phyloP scores from a whole-genome alignment of 2,329 filamentous ascomycete species.

The Colletotrichum destructivum region DNA sequence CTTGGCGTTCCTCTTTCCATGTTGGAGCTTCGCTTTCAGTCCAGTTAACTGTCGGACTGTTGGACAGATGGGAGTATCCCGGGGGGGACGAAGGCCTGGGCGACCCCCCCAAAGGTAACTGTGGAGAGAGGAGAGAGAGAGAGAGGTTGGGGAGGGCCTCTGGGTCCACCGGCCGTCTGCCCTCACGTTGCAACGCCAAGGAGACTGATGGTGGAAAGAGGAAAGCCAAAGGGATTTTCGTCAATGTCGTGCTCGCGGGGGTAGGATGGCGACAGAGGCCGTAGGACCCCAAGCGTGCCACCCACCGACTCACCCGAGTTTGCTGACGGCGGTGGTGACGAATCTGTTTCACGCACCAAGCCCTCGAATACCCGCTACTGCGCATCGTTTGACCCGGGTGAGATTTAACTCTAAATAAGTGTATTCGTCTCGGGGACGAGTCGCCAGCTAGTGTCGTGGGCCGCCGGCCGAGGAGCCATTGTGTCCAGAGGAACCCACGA shows the following conservation, averaged over 20 bases:
- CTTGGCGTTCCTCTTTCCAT: slow-evolving; percentile 18
- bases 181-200: slow-evolving; percentile 33
- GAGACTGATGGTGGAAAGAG: neutral
- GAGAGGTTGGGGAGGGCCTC: neutral
- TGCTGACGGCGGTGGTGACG: neutral
- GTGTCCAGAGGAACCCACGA: too few relatives aligned
- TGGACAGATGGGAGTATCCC: neutral
- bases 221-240: slow-evolving; percentile 16
- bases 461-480: too few relatives aligned
- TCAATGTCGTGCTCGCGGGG: slow-evolving; percentile 38
- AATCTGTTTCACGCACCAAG: slow-evolving; percentile 2
- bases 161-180: neutral
- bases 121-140: neutral
- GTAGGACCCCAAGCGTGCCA: neutral
- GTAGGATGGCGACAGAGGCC: slow-evolving; percentile 34
- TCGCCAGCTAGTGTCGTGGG: too few relatives aligned
- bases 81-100: slow-evolving; percentile 2
- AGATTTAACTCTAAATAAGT: slow-evolving; percentile 6
- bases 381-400: neutral
- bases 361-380: neutral
- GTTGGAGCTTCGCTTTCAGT: neutral
- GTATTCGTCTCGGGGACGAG: neutral
- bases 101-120: neutral
- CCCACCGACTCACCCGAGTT: neutral
- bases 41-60: too few relatives aligned